phyloP scores from a whole-genome alignment of 768 basidiomycete genomes.

The Lactarius sanguifluus region DNA sequence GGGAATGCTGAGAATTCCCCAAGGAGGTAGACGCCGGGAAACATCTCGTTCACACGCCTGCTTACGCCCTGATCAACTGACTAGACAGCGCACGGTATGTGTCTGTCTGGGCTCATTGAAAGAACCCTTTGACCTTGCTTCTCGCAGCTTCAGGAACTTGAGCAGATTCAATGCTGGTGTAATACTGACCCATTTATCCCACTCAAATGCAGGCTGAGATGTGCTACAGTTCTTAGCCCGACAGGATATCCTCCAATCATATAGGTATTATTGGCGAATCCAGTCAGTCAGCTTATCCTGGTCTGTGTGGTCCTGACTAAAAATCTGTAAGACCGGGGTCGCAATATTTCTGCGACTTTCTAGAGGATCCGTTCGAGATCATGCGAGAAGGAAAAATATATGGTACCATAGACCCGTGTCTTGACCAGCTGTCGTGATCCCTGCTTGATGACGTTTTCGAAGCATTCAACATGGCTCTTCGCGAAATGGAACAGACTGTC shows the following conservation, averaged over 20 bases:
- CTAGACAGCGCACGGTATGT: constrained; percentile 39
- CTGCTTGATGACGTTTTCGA: constrained; percentile 29
- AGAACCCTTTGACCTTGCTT: neutral
- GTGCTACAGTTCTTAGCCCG: constrained; percentile 49
- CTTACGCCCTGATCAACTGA: neutral
- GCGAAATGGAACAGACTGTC: constrained; percentile 71
- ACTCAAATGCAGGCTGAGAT: neutral
- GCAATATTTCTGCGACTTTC: constrained; percentile 55
- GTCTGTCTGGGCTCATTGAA: neutral
- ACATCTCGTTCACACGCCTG: neutral
- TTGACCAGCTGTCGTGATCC: neutral
- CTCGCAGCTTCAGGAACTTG: constrained; percentile 79
- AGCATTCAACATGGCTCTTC: constrained; percentile 70
- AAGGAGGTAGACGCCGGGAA: constrained; percentile 39
- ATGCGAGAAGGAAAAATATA: constrained; percentile 59
- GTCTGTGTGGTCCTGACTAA: neutral
- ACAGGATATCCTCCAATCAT: constrained; percentile 41
- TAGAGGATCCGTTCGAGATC: constrained; percentile 53
- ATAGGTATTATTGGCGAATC: constrained; percentile 50
- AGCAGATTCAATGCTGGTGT: constrained; percentile 91
- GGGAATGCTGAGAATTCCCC: constrained; percentile 54
- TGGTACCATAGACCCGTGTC: constrained; percentile 34
- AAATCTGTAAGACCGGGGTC: constrained; percentile 45
- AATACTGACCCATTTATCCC: constrained; percentile 31
- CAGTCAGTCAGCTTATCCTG: constrained; percentile 38